Base-by-base conservation (phyloP, 148 eudicot species). In the Rhododendron mucronatum region DNA sequence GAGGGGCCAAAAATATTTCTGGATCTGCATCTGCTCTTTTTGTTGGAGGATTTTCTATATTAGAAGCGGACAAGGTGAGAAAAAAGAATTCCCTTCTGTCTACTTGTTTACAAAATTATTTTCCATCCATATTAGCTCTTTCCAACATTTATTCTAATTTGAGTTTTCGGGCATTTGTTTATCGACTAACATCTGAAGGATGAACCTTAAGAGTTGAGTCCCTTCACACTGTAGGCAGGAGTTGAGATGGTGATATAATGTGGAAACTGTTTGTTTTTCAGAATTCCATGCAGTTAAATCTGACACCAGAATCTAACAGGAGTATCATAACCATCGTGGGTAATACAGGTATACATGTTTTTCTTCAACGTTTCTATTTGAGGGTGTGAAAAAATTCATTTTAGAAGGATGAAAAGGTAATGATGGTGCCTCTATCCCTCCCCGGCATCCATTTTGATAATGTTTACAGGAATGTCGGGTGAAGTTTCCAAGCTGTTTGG, bases 11-110 rank as follows among this genome's bases (percentile, higher is more conserved):
- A 78, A 89, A 90, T 81, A 85, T 93, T 23, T 92, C 95, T 71
- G 95, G 94, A 82, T 93, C 96, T 59, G 96, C 91, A 61, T 89
- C 98, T 83, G 95, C 98, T 41, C 93, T 92, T 35, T 93, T 96
- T 86, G 63, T 93, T 83, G 98, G 94, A 71, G 98, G 98, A 21
- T 96, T 96, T 88, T 85, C 92, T 33, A 87, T 95, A 55, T 86
- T 90, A 83, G 94, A 88, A 73, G 89, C 89, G 91, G 90, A 89
- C 86, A 87, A 90, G 95, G 95, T 93, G 88, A 84, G 71, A n/a
- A n/a, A 7, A 69, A 53, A 5, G 13, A 33, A 2, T 44, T 67
- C n/a, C 16, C 45, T 57, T 14, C 14, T 37, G 63, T 75, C 23
- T 33, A 13, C 23, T 45, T 61, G n/a, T 48, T 47, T 80, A 9